Conservation (phyloP, 805 yeast genomes). For the Jamesozyma piceae region DNA sequence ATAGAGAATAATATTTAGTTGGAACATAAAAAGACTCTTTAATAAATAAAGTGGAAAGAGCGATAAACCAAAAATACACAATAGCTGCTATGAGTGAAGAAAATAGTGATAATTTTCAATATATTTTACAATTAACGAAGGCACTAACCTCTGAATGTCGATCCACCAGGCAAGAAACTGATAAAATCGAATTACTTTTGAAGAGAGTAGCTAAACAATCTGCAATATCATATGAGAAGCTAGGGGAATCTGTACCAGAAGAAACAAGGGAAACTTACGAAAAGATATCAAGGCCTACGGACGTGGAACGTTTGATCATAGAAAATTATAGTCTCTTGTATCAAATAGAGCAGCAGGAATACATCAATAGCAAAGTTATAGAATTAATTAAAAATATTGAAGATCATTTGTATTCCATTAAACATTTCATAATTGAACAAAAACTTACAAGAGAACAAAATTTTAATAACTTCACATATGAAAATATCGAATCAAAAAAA, state of each 20-base stretch:
- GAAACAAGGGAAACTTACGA: slow-evolving; percentile 9
- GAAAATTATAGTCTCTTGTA: slow-evolving; percentile 24
- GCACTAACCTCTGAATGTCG: slow-evolving; percentile 19
- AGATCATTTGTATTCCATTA: slow-evolving; percentile 23
- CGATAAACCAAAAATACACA: not conserved
- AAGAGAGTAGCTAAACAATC: slow-evolving; percentile 25
- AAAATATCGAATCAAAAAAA: slow-evolving; percentile 14
- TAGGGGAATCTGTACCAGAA: slow-evolving; percentile 9
- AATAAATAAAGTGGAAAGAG: not conserved
- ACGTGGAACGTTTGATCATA: slow-evolving; percentile 14
- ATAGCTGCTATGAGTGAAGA: slow-evolving; percentile 9
- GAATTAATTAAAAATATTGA: slow-evolving; percentile 20
- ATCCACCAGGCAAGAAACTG: slow-evolving; percentile 24
- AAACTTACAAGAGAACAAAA: slow-evolving; percentile 17
- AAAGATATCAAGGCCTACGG: slow-evolving; percentile 5
- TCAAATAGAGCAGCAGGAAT: slow-evolving; percentile 26
- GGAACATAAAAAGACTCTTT: not conserved
- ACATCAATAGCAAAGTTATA: slow-evolving; percentile 19
- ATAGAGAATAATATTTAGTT: too few species aligned
- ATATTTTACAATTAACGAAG: slow-evolving; percentile 20
- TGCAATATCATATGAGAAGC: slow-evolving; percentile 19
- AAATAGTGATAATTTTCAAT: slow-evolving; percentile 23
- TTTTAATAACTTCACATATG: slow-evolving; percentile 15
- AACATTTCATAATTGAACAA: slow-evolving; percentile 24
- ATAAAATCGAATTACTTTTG: slow-evolving; percentile 16